Conservation (phyloP, 192 early-diverging fungal genomes). For the Physocladia obscura region DNA sequence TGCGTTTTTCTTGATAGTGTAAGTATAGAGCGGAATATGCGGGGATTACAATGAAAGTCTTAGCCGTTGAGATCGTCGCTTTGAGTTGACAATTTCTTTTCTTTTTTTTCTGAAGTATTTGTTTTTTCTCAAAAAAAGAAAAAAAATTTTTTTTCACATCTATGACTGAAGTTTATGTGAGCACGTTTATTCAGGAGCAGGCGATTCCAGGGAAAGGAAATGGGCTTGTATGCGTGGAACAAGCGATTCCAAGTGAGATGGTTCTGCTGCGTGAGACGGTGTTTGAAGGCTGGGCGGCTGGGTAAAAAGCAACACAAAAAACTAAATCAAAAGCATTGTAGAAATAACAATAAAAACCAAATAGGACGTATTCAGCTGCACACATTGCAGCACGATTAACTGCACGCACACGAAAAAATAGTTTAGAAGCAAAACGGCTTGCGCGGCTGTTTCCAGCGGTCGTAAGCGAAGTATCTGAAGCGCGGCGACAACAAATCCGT, state of each 20-base stretch:
- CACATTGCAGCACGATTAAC: not conserved
- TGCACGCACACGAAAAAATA: not conserved
- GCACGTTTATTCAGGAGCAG: not conserved
- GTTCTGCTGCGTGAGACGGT: slow-evolving; percentile 9
- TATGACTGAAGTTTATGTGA: not conserved
- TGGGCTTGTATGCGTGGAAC: slow-evolving; percentile 1
- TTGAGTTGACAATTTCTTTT: slow-evolving; percentile 9
- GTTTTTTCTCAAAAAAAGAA: too few species aligned
- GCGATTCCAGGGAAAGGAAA: slow-evolving; percentile 18
- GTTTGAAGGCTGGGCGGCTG: slow-evolving; percentile 11
- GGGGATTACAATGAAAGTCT: too few species aligned
- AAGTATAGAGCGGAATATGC: too few species aligned
- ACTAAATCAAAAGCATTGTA: not conserved
- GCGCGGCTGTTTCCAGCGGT: slow-evolving; percentile 12
- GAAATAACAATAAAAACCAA: not conserved
- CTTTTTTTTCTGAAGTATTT: not conserved
- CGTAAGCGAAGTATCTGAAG: not conserved
- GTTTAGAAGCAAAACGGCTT: not conserved
- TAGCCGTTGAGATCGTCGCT: not conserved
- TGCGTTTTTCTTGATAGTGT: too few species aligned
- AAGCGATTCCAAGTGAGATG: not conserved
- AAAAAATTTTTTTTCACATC: too few species aligned
- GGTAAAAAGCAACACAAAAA: not conserved
- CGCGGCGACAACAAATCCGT: slow-evolving; percentile 16
- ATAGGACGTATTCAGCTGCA: not conserved